Evolutionary conservation across 331 rosid species (phyloP).

Genomic region (Saraca asoca): DNA sequence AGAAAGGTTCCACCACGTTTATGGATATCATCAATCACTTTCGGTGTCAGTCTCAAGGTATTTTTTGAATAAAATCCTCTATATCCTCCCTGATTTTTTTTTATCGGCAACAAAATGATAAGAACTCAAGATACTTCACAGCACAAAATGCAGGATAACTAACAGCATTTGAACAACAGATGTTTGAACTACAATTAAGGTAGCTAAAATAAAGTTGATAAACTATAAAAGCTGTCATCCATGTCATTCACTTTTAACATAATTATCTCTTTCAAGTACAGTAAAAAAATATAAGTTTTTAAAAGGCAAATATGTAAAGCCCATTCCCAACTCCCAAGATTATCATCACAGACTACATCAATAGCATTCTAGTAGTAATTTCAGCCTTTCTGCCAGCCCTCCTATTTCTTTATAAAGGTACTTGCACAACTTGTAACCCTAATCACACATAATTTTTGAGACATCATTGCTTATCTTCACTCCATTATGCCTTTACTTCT

Average conservation of each 20-base stretch:
- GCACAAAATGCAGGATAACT: slow-evolving; percentile 10
- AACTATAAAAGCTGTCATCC: neutral
- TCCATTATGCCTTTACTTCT: no score
- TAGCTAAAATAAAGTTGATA: neutral
- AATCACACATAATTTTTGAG: no score
- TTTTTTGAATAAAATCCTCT: slow-evolving; percentile 90
- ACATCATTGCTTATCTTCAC: no score
- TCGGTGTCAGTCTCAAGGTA: slow-evolving; percentile 70
- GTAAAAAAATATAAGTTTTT: neutral
- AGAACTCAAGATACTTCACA: slow-evolving; percentile 18
- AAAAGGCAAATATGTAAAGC: neutral
- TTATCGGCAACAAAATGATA: slow-evolving; percentile 27
- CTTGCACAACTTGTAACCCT: no score
- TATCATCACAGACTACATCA: neutral
- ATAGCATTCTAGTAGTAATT: neutral
- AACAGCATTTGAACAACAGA: neutral
- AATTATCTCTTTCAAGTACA: neutral
- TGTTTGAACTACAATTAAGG: neutral
- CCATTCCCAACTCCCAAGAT: neutral
- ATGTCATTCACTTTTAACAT: slow-evolving; percentile 2
- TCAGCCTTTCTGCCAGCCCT: no score
- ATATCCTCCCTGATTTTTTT: slow-evolving; percentile 76
- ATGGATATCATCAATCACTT: slow-evolving; percentile 78
- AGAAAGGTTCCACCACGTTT: slow-evolving; percentile 93
- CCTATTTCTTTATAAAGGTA: no score